Conservation (phyloP, 352 stramenopile genomes). For the Globisporangium okanoganense region DNA sequence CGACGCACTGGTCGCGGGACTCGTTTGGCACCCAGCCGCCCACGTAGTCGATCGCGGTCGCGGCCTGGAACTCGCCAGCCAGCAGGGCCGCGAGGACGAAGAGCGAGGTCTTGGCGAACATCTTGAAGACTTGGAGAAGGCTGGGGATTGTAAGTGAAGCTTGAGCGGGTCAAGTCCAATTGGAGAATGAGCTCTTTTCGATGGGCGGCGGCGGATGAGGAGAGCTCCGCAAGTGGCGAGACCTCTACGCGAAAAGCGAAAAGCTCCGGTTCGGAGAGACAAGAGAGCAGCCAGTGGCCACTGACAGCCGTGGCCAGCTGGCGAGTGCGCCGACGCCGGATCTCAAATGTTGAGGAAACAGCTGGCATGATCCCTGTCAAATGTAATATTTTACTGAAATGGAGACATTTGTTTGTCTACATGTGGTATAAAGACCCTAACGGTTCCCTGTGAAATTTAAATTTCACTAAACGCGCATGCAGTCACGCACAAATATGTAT, state of each 20-base stretch:
- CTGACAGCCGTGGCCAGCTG: not conserved
- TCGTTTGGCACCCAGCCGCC: constrained; percentile 56
- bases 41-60: constrained; percentile 47
- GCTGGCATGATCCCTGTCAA: not conserved
- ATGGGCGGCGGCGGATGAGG: no score
- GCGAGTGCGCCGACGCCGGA: not conserved
- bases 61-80: constrained; percentile 12
- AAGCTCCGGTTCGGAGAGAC: constrained; percentile 4
- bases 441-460: not conserved
- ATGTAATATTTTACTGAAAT: not conserved
- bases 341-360: not conserved
- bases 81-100: constrained; percentile 13
- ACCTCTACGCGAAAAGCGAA: not conserved
- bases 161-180: constrained; percentile 12
- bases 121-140: not conserved
- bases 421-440: not conserved
- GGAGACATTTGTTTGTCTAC: not conserved
- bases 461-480: not conserved
- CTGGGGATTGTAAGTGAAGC: constrained; percentile 5
- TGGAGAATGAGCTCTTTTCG: constrained; percentile 6
- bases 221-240: not conserved
- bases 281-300: no score
- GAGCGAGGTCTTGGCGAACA: constrained; percentile 18
- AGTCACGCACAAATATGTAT: no score
- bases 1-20: constrained; percentile 69